Conservation (phyloP, 2,329 filamentous ascomycete genomes). For the Calonectria fujianensis region DNA sequence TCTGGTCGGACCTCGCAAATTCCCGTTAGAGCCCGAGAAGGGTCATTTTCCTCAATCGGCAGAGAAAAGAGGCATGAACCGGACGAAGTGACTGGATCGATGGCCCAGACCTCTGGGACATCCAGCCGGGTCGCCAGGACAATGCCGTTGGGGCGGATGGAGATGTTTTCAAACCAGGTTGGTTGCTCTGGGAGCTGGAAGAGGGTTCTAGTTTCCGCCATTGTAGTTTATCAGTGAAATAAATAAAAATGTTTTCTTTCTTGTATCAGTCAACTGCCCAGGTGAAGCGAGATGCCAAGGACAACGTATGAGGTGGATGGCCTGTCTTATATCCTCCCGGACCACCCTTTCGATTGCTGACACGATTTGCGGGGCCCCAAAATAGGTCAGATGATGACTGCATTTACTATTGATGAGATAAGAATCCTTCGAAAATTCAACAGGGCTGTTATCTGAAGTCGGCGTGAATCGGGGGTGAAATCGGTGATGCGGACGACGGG, state of each 20-base stretch:
- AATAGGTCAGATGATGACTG: not conserved
- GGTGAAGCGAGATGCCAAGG: not conserved
- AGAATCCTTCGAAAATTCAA: not conserved
- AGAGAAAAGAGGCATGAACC: constrained; percentile 42
- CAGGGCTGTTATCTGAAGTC: not conserved
- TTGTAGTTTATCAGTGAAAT: not conserved
- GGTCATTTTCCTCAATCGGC: constrained; percentile 31
- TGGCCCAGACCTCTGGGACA: constrained; percentile 46
- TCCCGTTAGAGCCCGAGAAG: constrained; percentile 42
- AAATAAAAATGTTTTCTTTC: not conserved
- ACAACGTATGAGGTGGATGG: not conserved
- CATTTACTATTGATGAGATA: not conserved
- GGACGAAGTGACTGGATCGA: constrained; percentile 40
- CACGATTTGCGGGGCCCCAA: not conserved
- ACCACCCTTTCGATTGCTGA: not conserved
- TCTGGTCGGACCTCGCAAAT: constrained; percentile 47
- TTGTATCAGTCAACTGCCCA: not conserved
- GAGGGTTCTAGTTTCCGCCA: constrained; percentile 41
- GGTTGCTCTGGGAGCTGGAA: constrained; percentile 46
- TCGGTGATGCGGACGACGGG: not conserved
- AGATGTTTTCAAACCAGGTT: constrained; percentile 52
- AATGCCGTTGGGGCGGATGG: constrained; percentile 40
- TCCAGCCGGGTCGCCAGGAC: constrained; percentile 49
- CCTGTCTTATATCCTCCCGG: constrained; percentile 6
- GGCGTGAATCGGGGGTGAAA: not conserved